Conservation (phyloP, 495 filamentous ascomycete genomes). For the Trypethelium eluteriae region DNA sequence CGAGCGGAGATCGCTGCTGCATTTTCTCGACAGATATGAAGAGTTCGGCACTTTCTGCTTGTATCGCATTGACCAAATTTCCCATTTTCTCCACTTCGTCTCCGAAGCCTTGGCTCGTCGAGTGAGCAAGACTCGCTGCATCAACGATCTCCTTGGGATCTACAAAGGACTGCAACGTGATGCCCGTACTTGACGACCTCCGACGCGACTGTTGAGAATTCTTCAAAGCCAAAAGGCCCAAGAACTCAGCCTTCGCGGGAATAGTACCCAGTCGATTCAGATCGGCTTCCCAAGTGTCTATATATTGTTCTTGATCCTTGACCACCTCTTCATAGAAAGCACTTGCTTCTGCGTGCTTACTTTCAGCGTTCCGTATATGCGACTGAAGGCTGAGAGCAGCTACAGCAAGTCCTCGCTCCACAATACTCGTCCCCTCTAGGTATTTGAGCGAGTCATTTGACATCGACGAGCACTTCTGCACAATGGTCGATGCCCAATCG, state of each 20-base stretch:
- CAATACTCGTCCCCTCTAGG: constrained; percentile 60
- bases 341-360: constrained; percentile 64
- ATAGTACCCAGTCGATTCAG: constrained; percentile 56
- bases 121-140: constrained; percentile 43
- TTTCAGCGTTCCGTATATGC: constrained; percentile 64
- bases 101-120: constrained; percentile 45
- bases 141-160: constrained; percentile 57
- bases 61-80: constrained; percentile 45
- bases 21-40: constrained; percentile 33
- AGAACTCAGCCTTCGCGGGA: constrained; percentile 52
- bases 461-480: constrained; percentile 54
- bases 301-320: constrained; percentile 59
- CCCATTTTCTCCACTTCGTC: constrained; percentile 47
- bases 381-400: constrained; percentile 74
- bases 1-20: constrained; percentile 25
- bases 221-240: constrained; percentile 36
- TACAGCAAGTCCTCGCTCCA: constrained; percentile 64
- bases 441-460: constrained; percentile 46
- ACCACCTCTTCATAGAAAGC: constrained; percentile 62
- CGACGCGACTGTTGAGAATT: constrained; percentile 12
- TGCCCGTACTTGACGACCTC: constrained; percentile 20
- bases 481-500: constrained; percentile 64
- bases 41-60: constrained; percentile 48
- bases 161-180: constrained; percentile 63
- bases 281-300: constrained; percentile 61